These are phyloP conservation scores for Cystobasidiaceae sp. DNA, from an alignment of 1,284 basidiomycete species.

Conservation along the genomic window DNA sequence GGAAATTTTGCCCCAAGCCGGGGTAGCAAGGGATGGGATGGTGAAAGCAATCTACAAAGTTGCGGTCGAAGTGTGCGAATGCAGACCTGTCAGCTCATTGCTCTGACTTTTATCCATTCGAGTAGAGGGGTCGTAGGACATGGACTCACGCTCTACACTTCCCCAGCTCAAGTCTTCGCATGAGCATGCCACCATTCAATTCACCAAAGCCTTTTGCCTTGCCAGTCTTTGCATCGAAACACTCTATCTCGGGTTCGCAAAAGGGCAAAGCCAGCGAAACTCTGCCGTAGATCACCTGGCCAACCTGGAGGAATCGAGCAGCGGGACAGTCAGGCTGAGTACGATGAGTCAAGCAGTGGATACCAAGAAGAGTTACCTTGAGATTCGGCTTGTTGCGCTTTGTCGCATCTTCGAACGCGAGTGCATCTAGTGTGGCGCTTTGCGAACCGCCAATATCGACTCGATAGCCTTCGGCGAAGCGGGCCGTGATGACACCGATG, in stretches of 20 bases:
- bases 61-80: too few species aligned
- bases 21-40: constrained; percentile 67
- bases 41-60: constrained; percentile 60
- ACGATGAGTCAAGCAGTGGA: background rate
- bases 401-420: constrained; percentile 79
- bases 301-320: constrained; percentile 55
- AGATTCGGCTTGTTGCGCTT: constrained; percentile 77
- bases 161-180: constrained; percentile 54
- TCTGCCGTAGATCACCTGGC: constrained; percentile 71
- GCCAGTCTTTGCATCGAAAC: constrained; percentile 75
- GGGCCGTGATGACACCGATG: constrained; percentile 63
- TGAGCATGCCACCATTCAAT: constrained; percentile 68
- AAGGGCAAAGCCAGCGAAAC: constrained; percentile 79
- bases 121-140: background rate
- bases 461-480: constrained; percentile 69
- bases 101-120: background rate
- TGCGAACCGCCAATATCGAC: constrained; percentile 79
- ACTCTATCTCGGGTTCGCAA: constrained; percentile 82
- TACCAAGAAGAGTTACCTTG: constrained; percentile 54
- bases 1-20: constrained; percentile 66
- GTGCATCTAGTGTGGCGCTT: constrained; percentile 64
- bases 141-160: constrained; percentile 68
- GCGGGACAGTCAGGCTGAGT: background rate
- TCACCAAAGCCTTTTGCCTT: constrained; percentile 79
- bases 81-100: too few species aligned